Evolutionary conservation across 1,139 yeast genomes (phyloP).

Genomic region (Hansenula anomala): DNA sequence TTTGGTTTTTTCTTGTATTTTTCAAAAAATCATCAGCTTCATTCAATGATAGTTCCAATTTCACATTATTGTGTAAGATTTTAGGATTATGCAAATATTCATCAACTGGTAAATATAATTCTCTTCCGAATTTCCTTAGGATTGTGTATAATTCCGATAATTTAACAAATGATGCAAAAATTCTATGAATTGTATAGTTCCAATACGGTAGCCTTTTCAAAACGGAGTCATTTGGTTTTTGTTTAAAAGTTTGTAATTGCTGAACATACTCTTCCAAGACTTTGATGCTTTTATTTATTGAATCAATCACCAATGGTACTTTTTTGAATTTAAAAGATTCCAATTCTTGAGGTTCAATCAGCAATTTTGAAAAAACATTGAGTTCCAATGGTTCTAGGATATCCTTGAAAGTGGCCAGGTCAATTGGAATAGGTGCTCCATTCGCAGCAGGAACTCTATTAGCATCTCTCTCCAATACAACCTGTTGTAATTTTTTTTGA

Average conservation of each 20-base stretch:
- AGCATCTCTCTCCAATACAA: constrained; percentile 33
- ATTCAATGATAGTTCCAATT: constrained; percentile 24
- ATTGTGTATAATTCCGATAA: constrained; percentile 43
- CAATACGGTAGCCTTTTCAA: constrained; percentile 30
- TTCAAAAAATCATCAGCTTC: constrained; percentile 41
- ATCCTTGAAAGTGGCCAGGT: constrained; percentile 27
- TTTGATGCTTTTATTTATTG: constrained; percentile 8
- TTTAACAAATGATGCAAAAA: constrained; percentile 40
- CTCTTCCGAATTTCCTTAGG: constrained; percentile 40
- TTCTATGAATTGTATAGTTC: constrained; percentile 42
- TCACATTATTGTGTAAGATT: constrained; percentile 27
- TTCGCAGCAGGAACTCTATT: constrained; percentile 24
- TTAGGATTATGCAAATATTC: constrained; percentile 39
- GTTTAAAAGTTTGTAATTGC: constrained; percentile 8
- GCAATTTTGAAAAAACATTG: constrained; percentile 25
- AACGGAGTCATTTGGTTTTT: constrained; percentile 17
- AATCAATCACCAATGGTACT: constrained; percentile 12
- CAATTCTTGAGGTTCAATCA: constrained; percentile 8
- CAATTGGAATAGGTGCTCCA: constrained; percentile 23
- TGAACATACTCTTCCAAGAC: constrained; percentile 8
- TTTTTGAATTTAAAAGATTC: constrained; percentile 7
- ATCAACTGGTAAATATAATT: constrained; percentile 36
- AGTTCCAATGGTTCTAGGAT: constrained; percentile 31
- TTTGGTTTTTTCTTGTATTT: constrained; percentile 45
- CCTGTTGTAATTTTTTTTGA: constrained; percentile 39